These are phyloP conservation scores for Ophiosphaerella herpotricha DNA, from an alignment of 2,329 filamentous ascomycete genomes.

Conservation along the genomic window DNA sequence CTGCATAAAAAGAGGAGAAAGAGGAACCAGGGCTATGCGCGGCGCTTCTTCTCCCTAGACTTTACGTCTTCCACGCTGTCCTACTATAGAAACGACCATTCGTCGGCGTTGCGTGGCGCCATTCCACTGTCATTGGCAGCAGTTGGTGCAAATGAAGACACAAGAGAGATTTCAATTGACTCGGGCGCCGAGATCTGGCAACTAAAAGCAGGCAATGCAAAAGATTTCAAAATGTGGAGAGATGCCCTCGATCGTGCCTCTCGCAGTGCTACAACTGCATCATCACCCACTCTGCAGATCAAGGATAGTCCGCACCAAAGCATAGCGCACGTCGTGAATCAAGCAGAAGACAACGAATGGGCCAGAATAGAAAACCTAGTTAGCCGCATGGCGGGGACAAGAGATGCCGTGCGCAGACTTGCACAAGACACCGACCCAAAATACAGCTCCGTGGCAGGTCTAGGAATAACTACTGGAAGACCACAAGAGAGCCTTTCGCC, in stretches of 20 bases:
- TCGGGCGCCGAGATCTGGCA: conserved; percentile 98
- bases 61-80: conserved; percentile 93
- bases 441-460: conserved; percentile 49
- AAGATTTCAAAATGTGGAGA: conserved; percentile 88
- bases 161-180: conserved; percentile 92
- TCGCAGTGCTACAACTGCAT: conserved; percentile 49
- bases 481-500: conserved; percentile 39
- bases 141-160: conserved; percentile 84
- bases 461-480: conserved; percentile 30
- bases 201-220: conserved; percentile 77
- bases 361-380: conserved; percentile 82
- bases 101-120: conserved; percentile 86
- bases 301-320: conserved; percentile 26
- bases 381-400: conserved; percentile 81
- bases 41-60: conserved; percentile 93
- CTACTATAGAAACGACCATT: conserved; percentile 94
- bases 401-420: conserved; percentile 84
- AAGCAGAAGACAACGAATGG: conserved; percentile 81
- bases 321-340: conserved; percentile 23
- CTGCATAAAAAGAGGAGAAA: conserved; percentile 90
- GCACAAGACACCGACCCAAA: conserved; percentile 82
- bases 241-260: conserved; percentile 82
- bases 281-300: conserved; percentile 38
- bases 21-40: conserved; percentile 89
- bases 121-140: conserved; percentile 91